Percentiles rank a stretch among this genome's conserved stretches.
phyloP scores from a whole-genome alignment of 2,329 filamentous ascomycete genomes.

The Gnomoniopsis sp. region DNA sequence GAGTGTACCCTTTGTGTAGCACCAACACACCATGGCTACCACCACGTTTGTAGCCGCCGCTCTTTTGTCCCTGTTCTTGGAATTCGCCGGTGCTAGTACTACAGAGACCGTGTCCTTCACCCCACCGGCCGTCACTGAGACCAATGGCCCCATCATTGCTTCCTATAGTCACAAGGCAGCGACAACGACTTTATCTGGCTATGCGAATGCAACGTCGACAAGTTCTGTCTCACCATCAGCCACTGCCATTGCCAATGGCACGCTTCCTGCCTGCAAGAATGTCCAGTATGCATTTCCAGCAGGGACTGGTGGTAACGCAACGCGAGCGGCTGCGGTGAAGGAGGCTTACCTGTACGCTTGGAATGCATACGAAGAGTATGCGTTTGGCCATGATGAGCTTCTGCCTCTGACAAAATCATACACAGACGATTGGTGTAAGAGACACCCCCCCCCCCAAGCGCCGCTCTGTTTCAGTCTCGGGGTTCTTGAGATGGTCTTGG shows the following conservation, averaged over 20 bases:
- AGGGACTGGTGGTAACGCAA: conserved; percentile 6
- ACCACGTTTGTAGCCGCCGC: neutral
- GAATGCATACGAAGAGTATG: conserved; percentile 8
- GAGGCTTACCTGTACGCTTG: conserved; percentile 9
- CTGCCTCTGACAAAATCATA: conserved; percentile 2
- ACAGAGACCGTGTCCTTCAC: neutral
- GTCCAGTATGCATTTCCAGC: conserved; percentile 4
- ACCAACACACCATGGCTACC: neutral
- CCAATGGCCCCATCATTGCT: conserved; percentile 3
- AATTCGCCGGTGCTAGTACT: neutral
- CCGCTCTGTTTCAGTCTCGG: no score
- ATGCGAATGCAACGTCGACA: conserved; percentile 1
- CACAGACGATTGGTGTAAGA: conserved; percentile 7
- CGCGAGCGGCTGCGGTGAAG: conserved; percentile 8
- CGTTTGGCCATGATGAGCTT: conserved; percentile 8
- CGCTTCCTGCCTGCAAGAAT: conserved; percentile 2
- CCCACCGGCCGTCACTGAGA: conserved; percentile 1
- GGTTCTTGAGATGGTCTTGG: neutral
- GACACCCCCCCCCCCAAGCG: neutral
- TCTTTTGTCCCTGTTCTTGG: neutral
- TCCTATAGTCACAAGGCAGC: conserved; percentile 4
- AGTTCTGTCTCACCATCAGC: neutral
- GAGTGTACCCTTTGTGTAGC: neutral
- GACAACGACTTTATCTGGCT: conserved; percentile 5
- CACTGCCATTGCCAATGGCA: conserved; percentile 2